Conservation (phyloP, 257 asterid genomes). For the Lycium barbarum region DNA sequence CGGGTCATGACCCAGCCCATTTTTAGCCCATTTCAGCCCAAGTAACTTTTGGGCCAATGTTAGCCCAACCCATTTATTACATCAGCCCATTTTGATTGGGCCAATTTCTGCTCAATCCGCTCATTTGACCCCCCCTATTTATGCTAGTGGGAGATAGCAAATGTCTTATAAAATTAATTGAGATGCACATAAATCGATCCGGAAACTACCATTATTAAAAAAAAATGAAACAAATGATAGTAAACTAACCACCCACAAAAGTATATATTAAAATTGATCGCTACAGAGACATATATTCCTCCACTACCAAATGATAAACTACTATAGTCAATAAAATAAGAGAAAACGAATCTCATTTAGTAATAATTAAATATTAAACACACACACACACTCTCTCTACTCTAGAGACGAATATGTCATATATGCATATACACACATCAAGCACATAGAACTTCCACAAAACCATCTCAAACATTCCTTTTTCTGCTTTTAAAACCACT, state of each 20-base stretch:
- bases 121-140: too few relatives aligned
- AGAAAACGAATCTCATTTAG: background rate
- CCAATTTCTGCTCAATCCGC: too few relatives aligned
- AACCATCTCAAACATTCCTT: conserved; percentile 57
- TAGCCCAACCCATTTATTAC: too few relatives aligned
- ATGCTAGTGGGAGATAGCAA: background rate
- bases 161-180: background rate
- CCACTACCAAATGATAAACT: background rate
- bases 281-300: background rate
- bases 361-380: background rate
- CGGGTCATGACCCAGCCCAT: too few relatives aligned
- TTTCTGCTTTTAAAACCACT: conserved; percentile 58
- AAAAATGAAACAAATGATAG: background rate
- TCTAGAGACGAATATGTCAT: conserved; percentile 20
- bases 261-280: background rate
- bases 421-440: conserved; percentile 20
- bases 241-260: background rate
- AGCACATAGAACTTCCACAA: conserved; percentile 49
- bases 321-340: background rate
- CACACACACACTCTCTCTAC: background rate
- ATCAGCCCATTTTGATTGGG: too few relatives aligned
- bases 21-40: too few relatives aligned
- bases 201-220: background rate
- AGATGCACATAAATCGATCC: background rate
- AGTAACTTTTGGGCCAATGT: too few relatives aligned